Evolutionary conservation across 2,329 filamentous ascomycete genomes (phyloP).

Genomic region (Amauroascus verrucosus): DNA sequence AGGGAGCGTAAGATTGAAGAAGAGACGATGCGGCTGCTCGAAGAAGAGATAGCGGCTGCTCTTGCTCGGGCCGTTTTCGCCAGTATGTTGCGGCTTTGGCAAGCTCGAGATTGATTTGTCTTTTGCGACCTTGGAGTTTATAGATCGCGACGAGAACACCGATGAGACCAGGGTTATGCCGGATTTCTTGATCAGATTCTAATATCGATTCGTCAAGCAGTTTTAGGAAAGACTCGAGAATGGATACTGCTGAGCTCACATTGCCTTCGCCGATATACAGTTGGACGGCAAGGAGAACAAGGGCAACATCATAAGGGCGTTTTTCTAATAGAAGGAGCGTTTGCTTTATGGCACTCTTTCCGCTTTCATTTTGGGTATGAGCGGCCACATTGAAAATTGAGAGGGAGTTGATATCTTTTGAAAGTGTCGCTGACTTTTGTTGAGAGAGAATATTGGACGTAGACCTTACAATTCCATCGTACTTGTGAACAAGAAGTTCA

Average conservation of each 20-base stretch:
- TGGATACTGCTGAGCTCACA: conserved; percentile 59
- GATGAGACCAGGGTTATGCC: conserved; percentile 75
- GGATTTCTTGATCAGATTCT: conserved; percentile 54
- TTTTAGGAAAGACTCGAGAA: conserved; percentile 65
- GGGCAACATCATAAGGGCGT: conserved; percentile 67
- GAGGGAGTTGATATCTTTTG: conserved; percentile 44
- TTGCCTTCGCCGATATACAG: conserved; percentile 66
- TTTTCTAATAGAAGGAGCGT: conserved; percentile 61
- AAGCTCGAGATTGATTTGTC: conserved; percentile 61
- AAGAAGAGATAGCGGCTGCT: conserved; percentile 55
- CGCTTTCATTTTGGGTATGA: conserved; percentile 52
- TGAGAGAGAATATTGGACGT: conserved; percentile 43
- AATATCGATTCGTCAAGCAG: conserved; percentile 54
- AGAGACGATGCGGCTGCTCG: conserved; percentile 74
- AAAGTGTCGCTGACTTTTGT: conserved; percentile 40
- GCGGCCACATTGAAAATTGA: conserved; percentile 65
- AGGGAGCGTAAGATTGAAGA: conserved; percentile 59
- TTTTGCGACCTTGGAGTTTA: conserved; percentile 60
- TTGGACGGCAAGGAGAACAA: conserved; percentile 70
- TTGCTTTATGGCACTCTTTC: conserved; percentile 58
- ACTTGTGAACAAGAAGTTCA: conserved; percentile 52
- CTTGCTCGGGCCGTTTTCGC: conserved; percentile 51
- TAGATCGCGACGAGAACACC: conserved; percentile 73
- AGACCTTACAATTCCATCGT: conserved; percentile 47
- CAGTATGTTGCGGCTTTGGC: conserved; percentile 73